Conservation (phyloP, 169 alveolate species). For the Cryptosporidium xiaoi region DNA sequence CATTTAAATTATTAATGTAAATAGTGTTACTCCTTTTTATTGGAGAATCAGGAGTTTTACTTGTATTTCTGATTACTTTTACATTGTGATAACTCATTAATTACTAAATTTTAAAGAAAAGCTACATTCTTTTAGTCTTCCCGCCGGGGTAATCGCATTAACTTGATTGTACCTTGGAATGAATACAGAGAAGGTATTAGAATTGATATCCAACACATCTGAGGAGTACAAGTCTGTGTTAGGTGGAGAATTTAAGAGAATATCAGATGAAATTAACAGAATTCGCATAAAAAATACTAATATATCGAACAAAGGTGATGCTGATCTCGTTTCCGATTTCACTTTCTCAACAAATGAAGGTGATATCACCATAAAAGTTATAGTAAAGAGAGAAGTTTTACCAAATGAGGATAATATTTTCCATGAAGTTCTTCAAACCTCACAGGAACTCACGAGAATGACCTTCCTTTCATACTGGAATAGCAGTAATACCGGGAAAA, state of each 20-base stretch:
- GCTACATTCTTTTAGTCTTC: neutral
- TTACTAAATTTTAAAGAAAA: neutral
- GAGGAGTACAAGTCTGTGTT: constrained; percentile 35
- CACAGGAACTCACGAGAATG: neutral
- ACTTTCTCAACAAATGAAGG: neutral
- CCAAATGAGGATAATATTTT: neutral
- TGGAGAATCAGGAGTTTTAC: neutral
- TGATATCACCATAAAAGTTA: neutral
- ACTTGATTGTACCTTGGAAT: neutral
- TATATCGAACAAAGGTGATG: neutral
- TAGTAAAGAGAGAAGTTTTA: constrained; percentile 13
- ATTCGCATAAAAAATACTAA: neutral
- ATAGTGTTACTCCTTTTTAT: neutral
- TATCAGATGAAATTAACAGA: constrained; percentile 8
- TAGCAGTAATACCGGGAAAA: neutral
- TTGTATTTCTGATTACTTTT: neutral
- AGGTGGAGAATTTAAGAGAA: constrained; percentile 35
- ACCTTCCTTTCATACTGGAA: constrained; percentile 6
- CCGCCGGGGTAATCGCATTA: neutral
- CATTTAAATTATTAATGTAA: constrained; percentile 52
- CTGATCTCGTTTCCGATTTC: neutral
- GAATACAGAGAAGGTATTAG: neutral
- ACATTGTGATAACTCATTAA: neutral
- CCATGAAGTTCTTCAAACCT: neutral
- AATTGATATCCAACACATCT: constrained; percentile 11